Percentiles rank a stretch among this genome's conserved stretches.
Conservation (phyloP, 75 land plant genomes). For the Sequoiadendron giganteum region DNA sequence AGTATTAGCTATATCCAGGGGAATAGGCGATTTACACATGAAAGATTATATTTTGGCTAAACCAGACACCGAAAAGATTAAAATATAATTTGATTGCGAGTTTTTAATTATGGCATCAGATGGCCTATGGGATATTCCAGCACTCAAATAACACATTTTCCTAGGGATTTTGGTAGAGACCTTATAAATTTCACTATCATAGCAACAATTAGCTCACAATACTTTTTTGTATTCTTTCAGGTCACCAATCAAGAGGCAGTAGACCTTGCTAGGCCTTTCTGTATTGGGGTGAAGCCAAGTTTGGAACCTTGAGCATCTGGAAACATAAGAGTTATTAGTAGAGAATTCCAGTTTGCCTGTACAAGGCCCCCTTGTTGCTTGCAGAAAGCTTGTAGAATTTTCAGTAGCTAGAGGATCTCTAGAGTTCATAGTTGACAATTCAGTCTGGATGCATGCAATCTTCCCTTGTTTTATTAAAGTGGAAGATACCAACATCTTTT, state of each 20-base stretch:
- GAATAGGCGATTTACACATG: conserved; percentile 66
- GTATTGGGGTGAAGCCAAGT: background rate
- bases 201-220: background rate
- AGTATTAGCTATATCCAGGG: conserved; percentile 73
- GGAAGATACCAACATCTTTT: background rate
- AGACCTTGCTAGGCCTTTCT: conserved; percentile 29
- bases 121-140: conserved; percentile 65
- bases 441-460: background rate
- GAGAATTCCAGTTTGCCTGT: background rate
- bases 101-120: conserved; percentile 77
- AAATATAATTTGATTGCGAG: conserved; percentile 44
- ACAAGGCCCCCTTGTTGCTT: conserved; percentile 27
- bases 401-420: conserved; percentile 44
- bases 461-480: conserved; percentile 1
- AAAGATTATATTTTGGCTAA: conserved; percentile 73
- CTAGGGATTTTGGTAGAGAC: too few species aligned
- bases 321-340: background rate
- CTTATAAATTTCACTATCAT: background rate
- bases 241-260: conserved; percentile 79
- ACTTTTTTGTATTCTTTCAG: conserved; percentile 19
- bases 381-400: conserved; percentile 53
- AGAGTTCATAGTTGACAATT: conserved; percentile 14
- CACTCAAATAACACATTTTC: too few species aligned
- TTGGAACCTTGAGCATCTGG: background rate
- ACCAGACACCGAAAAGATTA: conserved; percentile 53